A percentile compares a stretch with the other conserved stretches of the same genome.
phyloP scores from a whole-genome alignment of 2,329 filamentous ascomycete genomes.

The Aspergillus phoenicis region DNA sequence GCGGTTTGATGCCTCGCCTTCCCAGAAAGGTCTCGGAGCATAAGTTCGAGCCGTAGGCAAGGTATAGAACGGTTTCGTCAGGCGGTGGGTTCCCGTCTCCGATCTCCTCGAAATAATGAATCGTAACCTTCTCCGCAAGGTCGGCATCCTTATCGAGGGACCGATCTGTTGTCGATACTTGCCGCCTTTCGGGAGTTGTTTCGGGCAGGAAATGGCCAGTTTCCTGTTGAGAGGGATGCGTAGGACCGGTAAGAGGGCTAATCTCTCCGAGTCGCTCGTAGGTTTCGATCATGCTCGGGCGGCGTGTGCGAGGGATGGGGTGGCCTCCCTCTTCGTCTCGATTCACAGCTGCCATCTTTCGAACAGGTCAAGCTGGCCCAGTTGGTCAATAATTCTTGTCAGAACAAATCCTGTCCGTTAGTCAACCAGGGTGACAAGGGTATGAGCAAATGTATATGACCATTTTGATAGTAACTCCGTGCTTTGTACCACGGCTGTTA shows the following conservation, averaged over 20 bases:
- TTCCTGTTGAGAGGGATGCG: neutral
- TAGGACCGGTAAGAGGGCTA: neutral
- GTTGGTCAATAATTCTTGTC: neutral
- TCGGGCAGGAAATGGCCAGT: constrained; percentile 15
- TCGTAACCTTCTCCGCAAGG: constrained; percentile 24
- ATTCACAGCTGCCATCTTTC: neutral
- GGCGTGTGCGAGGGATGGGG: neutral
- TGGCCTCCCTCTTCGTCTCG: constrained; percentile 4
- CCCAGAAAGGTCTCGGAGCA: constrained; percentile 77
- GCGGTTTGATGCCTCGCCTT: constrained; percentile 73
- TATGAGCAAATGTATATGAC: neutral
- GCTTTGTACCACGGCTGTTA: neutral
- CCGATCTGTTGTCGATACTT: constrained; percentile 24
- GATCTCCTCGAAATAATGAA: neutral
- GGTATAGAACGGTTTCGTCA: constrained; percentile 68
- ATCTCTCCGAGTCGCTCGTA: constrained; percentile 19
- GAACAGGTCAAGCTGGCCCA: neutral
- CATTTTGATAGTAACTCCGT: neutral
- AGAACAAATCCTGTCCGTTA: neutral
- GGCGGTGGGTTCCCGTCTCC: neutral
- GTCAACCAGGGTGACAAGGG: neutral
- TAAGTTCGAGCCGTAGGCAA: constrained; percentile 92
- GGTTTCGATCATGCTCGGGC: constrained; percentile 5
- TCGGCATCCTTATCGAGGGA: constrained; percentile 29
- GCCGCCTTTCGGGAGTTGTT: constrained; percentile 25